These are phyloP conservation scores for Xylaria sp. DNA, from an alignment of 2,329 filamentous ascomycete species.

Conservation along the genomic window DNA sequence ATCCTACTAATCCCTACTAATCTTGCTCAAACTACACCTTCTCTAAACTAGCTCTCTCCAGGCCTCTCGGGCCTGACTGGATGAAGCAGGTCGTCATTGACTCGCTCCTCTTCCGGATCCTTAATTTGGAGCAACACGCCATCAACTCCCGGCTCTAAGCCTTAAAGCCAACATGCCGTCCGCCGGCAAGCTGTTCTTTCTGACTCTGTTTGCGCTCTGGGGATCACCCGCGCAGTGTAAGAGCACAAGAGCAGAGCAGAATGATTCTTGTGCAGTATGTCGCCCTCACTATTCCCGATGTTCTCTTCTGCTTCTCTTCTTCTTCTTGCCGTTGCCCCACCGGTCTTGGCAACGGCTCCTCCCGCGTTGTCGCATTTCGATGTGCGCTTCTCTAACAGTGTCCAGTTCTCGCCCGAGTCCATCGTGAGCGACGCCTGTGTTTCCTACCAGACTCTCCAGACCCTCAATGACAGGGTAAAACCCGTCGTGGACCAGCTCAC, in stretches of 20 bases:
- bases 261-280: conserved; percentile 50
- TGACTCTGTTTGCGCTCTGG: conserved; percentile 53
- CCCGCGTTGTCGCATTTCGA: conserved; percentile 20
- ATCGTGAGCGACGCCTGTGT: conserved; percentile 93
- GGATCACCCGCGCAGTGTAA: conserved; percentile 44
- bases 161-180: conserved; percentile 42
- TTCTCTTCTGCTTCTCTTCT: conserved; percentile 21
- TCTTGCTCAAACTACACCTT: not conserved
- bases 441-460: conserved; percentile 85
- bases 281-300: conserved; percentile 18
- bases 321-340: conserved; percentile 21
- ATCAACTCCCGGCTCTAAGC: conserved; percentile 7
- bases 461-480: conserved; percentile 70
- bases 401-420: conserved; percentile 77
- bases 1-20: not conserved
- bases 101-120: not conserved
- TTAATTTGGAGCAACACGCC: conserved; percentile 12
- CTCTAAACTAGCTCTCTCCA: not conserved
- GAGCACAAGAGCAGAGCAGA: conserved; percentile 33
- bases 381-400: conserved; percentile 37
- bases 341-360: conserved; percentile 19
- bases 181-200: conserved; percentile 50
- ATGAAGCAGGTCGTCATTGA: conserved; percentile 18
- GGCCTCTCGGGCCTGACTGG: conserved; percentile 12
- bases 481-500: conserved; percentile 77